These are phyloP conservation scores for Erysimum cheiri DNA, from an alignment of 441 rosid genomes.

Conservation along the genomic window DNA sequence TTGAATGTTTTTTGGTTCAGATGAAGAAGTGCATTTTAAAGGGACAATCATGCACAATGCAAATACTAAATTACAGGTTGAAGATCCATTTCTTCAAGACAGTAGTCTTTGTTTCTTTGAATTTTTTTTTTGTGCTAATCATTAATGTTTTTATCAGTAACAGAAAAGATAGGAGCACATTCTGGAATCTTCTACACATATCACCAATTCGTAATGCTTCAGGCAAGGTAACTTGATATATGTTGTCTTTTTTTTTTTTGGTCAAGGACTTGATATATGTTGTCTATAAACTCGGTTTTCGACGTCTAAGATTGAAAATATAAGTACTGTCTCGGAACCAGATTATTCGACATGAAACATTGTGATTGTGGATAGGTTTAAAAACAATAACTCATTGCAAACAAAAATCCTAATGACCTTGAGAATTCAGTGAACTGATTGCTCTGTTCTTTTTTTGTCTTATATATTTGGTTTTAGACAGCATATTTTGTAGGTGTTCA, in stretches of 20 bases:
- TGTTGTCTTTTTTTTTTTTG: background rate
- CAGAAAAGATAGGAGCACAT: constrained; percentile 81
- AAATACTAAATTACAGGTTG: constrained; percentile 95
- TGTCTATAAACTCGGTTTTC: background rate
- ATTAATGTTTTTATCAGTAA: constrained; percentile 39
- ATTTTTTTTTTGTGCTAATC: constrained; percentile 27
- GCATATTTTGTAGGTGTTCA: constrained; percentile 86
- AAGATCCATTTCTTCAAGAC: constrained; percentile 46
- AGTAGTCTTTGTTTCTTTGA: constrained; percentile 22
- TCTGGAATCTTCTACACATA: constrained; percentile 91
- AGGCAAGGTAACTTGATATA: constrained; percentile 63
- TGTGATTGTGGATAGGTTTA: background rate
- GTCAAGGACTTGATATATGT: too few relatives aligned
- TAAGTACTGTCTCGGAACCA: background rate
- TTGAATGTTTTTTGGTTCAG: constrained; percentile 45
- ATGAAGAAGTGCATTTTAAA: constrained; percentile 65
- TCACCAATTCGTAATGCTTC: constrained; percentile 91
- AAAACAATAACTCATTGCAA: background rate
- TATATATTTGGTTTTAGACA: constrained; percentile 51
- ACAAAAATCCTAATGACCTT: background rate
- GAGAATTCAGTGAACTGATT: constrained; percentile 16
- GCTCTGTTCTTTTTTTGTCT: background rate
- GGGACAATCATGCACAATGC: constrained; percentile 87
- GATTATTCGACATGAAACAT: background rate
- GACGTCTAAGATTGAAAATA: background rate